Evolutionary conservation across 2,329 filamentous ascomycete genomes (phyloP), one percentile per base, ranked within the genome.

Genomic region (Ascosphaera aggregata): DNA sequence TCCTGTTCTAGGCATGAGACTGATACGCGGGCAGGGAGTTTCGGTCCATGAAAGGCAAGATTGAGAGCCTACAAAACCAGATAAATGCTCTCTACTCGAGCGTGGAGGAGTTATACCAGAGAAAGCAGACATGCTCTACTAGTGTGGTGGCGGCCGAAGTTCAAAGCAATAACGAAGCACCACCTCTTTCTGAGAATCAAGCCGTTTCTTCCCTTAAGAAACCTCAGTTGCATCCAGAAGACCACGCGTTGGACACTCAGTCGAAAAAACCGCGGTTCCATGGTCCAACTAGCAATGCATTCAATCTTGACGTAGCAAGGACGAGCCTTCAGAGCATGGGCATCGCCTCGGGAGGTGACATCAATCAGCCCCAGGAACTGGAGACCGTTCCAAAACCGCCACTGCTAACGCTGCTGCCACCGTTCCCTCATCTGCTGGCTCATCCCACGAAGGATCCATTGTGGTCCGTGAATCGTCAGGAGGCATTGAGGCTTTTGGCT

Each of bases 241-340:
- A 27, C 7, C 22, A 27, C 7, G 22, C 22, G 22, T 7, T 65
- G 24, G 54, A 62, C 19, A 51, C 63, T 2, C 66, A 65, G 44
- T 58, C 60, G 51, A 70, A 61, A 45, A 71, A 68, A 42, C 71
- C 73, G 3, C 67, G 70, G 18, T 93, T 89, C 51, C 75, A 80
- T 41, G 85, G 84, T 0, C 81, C 82, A 1, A 93, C 82, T 0
- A 92, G 81, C 56, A 77, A 74, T 36, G 73, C 76, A 2, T 93
- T 85, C 57, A 85, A 78, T 46, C 69, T 93, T 20, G 80, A 86
- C 45, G 76, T 93, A 11, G 84, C 85, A 27, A 85, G 82, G 54
- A 80, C 71, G 39, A 92, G 84, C 38, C 65, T 93, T 30, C 77
- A 84, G 50, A 85, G 76, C 43, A 92, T 93, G 80, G 84, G 84